Conservation (phyloP, 2,329 filamentous ascomycete genomes). For the Exophiala sideris region DNA sequence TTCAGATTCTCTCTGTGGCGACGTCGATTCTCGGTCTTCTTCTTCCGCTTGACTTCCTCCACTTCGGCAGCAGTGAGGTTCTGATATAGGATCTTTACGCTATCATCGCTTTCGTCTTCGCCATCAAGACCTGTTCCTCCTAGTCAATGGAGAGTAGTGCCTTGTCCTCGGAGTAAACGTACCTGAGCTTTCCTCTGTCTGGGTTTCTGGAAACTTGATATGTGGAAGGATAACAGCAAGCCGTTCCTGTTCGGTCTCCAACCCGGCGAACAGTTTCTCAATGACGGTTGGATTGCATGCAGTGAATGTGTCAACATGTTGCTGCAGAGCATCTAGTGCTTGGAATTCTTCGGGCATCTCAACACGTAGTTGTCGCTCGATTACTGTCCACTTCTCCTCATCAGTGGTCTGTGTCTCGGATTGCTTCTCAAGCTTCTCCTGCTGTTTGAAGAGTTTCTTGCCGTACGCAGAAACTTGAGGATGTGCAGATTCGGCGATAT, state of each 20-base stretch:
- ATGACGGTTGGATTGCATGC: not conserved
- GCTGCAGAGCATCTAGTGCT: not conserved
- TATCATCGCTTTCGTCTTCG: not conserved
- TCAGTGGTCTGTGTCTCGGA: not conserved
- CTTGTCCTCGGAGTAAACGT: not conserved
- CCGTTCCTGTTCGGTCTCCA: slow-evolving; percentile 4
- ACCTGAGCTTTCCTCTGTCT: not conserved
- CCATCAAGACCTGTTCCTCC: not conserved
- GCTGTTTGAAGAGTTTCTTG: not conserved
- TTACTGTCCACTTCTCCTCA: not conserved
- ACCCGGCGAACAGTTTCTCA: not conserved
- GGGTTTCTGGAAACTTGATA: not conserved
- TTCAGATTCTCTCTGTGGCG: not conserved
- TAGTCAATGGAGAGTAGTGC: not conserved
- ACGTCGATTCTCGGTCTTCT: not conserved
- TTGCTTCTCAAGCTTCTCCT: not conserved
- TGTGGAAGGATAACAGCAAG: not conserved
- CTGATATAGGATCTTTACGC: not conserved
- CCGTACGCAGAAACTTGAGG: not conserved
- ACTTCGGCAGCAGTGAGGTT: not conserved
- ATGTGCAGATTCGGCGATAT: not conserved
- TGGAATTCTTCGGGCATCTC: not conserved
- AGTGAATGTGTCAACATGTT: slow-evolving; percentile 6
- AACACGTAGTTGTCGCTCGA: not conserved
- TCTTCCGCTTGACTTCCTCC: not conserved